Evolutionary conservation across 306 rosid species (phyloP).

Genomic region (Quillaja saponaria): DNA sequence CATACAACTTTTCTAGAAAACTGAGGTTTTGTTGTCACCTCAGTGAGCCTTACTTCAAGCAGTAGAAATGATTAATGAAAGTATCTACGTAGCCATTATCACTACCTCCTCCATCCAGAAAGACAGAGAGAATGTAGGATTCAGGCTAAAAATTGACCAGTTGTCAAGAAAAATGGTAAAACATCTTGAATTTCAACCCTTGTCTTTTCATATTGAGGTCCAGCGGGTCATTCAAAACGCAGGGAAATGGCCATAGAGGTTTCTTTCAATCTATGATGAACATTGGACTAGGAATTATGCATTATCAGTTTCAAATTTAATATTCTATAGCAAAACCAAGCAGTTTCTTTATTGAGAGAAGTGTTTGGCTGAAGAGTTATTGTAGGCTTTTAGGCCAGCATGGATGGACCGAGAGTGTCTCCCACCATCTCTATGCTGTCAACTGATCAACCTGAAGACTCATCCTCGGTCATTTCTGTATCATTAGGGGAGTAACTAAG

Average conservation of each 20-base stretch:
- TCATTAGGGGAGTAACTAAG: slow-evolving; percentile 46
- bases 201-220: not conserved
- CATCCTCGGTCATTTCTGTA: slow-evolving; percentile 46
- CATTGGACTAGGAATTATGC: slow-evolving; percentile 30
- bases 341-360: slow-evolving; percentile 26
- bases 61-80: slow-evolving; percentile 17
- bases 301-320: slow-evolving; percentile 17
- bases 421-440: slow-evolving; percentile 58
- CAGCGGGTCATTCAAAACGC: not conserved
- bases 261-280: slow-evolving; percentile 24
- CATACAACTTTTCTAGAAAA: slow-evolving; percentile 19
- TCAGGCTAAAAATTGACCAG: not conserved
- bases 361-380: slow-evolving; percentile 43
- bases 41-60: slow-evolving; percentile 3
- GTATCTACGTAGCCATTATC: not conserved
- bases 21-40: slow-evolving; percentile 19
- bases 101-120: not conserved
- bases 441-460: slow-evolving; percentile 33
- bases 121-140: no score
- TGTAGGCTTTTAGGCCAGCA: slow-evolving; percentile 56
- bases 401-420: slow-evolving; percentile 60
- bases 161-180: not conserved
- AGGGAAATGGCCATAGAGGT: not conserved
- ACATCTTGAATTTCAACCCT: not conserved
- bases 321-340: slow-evolving; percentile 28